These are phyloP conservation scores for Glutinoglossum americanum DNA, from an alignment of 495 filamentous ascomycete genomes.

Conservation along the genomic window DNA sequence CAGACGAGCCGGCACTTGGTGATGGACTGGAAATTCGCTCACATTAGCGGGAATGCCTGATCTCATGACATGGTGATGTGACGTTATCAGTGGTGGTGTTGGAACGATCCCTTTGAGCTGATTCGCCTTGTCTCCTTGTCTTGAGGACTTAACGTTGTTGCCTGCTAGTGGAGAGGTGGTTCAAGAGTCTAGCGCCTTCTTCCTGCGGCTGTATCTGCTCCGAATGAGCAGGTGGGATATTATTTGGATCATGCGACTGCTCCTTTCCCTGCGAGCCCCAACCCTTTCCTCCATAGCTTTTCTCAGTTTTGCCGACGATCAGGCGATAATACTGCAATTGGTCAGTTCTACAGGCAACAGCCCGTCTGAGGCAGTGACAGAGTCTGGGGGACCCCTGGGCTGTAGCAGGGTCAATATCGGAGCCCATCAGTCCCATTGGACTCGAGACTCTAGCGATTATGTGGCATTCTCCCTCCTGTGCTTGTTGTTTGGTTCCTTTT, in stretches of 20 bases:
- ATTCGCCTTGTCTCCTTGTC: not conserved
- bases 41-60: not conserved
- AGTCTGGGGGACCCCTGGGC: not conserved
- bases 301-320: not conserved
- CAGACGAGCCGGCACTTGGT: not conserved
- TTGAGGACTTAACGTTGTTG: not conserved
- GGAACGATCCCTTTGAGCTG: not conserved
- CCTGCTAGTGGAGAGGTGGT: not conserved
- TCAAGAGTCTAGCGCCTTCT: not conserved
- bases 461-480: not conserved
- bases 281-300: not conserved
- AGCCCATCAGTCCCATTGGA: not conserved
- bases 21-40: not conserved
- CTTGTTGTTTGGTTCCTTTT: not conserved
- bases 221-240: no score
- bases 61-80: not conserved
- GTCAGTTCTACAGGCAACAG: not conserved
- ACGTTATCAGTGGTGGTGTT: not conserved
- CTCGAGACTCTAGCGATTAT: not conserved
- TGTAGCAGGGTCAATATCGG: not conserved
- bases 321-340: not conserved
- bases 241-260: no score
- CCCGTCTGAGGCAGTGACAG: not conserved
- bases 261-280: not conserved
- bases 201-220: no score